A percentile compares a stretch with the other conserved stretches of the same genome.
These are phyloP conservation scores for Biscogniauxia mediterranea DNA, from an alignment of 2,329 filamentous ascomycete species.

Conservation along the genomic window DNA sequence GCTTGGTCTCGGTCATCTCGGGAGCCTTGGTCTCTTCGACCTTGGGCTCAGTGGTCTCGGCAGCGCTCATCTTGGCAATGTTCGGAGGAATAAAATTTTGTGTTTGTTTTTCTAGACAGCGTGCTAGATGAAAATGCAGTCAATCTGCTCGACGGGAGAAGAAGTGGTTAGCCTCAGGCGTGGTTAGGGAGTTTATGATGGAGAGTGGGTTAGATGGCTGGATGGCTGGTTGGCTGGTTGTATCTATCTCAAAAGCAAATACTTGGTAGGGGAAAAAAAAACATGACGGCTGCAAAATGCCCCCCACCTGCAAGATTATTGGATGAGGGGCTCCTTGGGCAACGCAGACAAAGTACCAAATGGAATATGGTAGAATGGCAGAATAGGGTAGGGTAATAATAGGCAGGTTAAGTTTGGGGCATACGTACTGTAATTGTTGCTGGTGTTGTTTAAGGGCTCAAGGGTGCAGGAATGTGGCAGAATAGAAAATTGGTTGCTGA, in stretches of 20 bases:
- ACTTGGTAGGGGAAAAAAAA: neutral
- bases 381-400: neutral
- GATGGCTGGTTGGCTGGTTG: too few species aligned
- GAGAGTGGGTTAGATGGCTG: neutral
- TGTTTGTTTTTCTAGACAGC: neutral
- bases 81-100: neutral
- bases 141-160: neutral
- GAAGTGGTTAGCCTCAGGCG: neutral
- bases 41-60: conserved; percentile 54
- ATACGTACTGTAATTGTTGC: neutral
- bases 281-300: conserved; percentile 1
- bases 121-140: neutral
- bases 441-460: neutral
- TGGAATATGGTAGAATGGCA: neutral
- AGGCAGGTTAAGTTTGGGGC: neutral
- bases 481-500: neutral
- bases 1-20: conserved; percentile 36
- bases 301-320: conserved; percentile 2
- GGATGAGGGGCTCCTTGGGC: neutral
- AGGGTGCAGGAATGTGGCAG: neutral
- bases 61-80: conserved; percentile 44
- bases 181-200: neutral
- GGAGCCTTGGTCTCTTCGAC: conserved; percentile 48
- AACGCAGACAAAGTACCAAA: neutral
- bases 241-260: neutral